Conservation (phyloP, 225 moss, liverwort and hornwort species). For the Bryoerythrophyllum caledonicum region DNA sequence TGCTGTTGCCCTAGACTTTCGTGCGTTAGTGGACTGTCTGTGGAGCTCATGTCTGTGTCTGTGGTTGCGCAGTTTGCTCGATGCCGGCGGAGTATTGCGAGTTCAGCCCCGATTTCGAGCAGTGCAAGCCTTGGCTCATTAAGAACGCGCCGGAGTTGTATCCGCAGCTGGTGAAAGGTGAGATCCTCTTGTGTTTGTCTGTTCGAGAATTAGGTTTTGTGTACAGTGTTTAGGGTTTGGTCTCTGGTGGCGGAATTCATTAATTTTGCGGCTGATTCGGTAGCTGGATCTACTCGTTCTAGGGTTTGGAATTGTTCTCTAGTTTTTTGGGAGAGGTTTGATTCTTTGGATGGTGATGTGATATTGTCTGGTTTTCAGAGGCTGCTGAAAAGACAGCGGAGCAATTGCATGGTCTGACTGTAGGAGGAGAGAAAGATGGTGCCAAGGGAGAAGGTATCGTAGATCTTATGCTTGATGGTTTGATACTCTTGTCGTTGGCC, state of each 20-base stretch:
- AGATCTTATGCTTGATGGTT: not conserved
- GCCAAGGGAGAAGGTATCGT: conserved; percentile 63
- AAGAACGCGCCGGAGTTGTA: conserved; percentile 85
- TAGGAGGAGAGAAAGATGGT: conserved; percentile 62
- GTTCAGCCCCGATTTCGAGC: conserved; percentile 92
- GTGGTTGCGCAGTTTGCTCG: conserved; percentile 70
- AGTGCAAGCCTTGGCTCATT: conserved; percentile 98
- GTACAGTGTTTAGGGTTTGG: not conserved
- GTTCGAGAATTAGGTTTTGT: not conserved
- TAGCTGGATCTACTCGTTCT: conserved; percentile 4
- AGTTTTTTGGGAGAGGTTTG: not conserved
- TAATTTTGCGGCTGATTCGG: no score
- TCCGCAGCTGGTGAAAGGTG: conserved; percentile 85
- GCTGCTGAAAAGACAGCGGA: conserved; percentile 91
- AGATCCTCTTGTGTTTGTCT: not conserved
- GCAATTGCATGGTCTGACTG: conserved; percentile 77
- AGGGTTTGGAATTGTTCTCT: not conserved
- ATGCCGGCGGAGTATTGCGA: conserved; percentile 98
- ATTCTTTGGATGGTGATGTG: not conserved
- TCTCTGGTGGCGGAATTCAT: not conserved
- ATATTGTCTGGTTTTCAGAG: conserved; percentile 40
- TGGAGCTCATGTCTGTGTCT: not conserved
- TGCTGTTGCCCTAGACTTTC: no score
- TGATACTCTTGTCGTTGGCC: not conserved
- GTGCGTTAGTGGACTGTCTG: not conserved